Percentiles rank a stretch among this genome's conserved stretches.
Evolutionary conservation across 228 moss, liverwort and hornwort species (phyloP).

Genomic region (Sphagnum magellanicum): DNA sequence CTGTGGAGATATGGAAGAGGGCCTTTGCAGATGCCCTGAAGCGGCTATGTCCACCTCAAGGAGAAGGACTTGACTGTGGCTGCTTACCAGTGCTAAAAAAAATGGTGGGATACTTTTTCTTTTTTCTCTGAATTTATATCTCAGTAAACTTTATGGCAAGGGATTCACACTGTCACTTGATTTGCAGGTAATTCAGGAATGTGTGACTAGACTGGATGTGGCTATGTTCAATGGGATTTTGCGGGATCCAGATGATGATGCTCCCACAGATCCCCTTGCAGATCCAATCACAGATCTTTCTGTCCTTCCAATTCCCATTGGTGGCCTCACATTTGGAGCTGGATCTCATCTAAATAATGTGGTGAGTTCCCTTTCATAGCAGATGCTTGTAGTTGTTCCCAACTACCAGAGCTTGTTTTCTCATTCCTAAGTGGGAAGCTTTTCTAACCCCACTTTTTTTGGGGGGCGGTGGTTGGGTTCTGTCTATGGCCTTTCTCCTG

Average conservation of each 20-base stretch:
- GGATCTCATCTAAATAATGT: slow-evolving; percentile 89
- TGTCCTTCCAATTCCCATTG: slow-evolving; percentile 83
- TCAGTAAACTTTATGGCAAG: neutral
- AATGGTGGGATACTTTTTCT: slow-evolving; percentile 43
- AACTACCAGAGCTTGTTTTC: neutral
- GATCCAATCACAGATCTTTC: slow-evolving; percentile 87
- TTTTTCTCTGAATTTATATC: neutral
- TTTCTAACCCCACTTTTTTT: neutral
- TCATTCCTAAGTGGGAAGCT: neutral
- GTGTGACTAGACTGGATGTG: slow-evolving; percentile 75
- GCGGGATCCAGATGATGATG: slow-evolving; percentile 69
- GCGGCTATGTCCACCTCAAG: slow-evolving; percentile 83
- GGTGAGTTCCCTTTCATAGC: slow-evolving; percentile 31
- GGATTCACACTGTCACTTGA: neutral
- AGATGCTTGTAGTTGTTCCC: neutral
- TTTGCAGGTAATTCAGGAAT: slow-evolving; percentile 73
- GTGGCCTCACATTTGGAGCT: slow-evolving; percentile 79
- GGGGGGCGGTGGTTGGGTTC: neutral
- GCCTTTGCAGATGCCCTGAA: slow-evolving; percentile 73
- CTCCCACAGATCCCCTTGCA: slow-evolving; percentile 78
- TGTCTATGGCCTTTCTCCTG: neutral
- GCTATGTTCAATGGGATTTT: slow-evolving; percentile 91
- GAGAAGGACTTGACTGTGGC: slow-evolving; percentile 85
- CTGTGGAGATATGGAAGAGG: slow-evolving; percentile 90
- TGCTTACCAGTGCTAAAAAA: slow-evolving; percentile 79